Evolutionary conservation across 495 filamentous ascomycete genomes (phyloP), one percentile per base, ranked within the genome.

Genomic region (Pseudotulostoma volvatum): DNA sequence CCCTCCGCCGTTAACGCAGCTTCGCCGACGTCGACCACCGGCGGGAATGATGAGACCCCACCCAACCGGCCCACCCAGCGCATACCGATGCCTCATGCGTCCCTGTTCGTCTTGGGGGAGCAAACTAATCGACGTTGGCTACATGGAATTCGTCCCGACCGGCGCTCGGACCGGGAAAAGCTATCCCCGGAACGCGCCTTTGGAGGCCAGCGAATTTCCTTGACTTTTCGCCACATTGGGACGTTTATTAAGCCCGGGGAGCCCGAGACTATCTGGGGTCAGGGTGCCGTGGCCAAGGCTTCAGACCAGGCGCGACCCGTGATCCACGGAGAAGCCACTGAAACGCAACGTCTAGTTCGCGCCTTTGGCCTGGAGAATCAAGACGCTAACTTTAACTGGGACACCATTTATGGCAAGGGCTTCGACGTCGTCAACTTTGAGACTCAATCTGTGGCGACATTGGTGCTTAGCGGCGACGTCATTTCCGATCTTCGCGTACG

Each of bases 291-390:
- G 0, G 52, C 60, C 8, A 96, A 95, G 57, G 60, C 56, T 0
- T 59, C 63, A 11, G 60, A 61, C 0, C 46, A 58, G 0, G 82
- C 85, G 2, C 55, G 60, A 7, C 47, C 56, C 0, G 77, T 93
- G 3, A 55, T 82, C 31, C 84, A 82, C 42, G 84, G 76, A 0
- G 69, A 82, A 38, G 61, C 67, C 0, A 56, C 61, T 7, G 71
- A 82, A 40, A 76, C 79, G 0, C 73, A 86, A 40, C 57, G 53
- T 20, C 68, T 97, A 55, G 64, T 97, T 31, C 61, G 60, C 25
- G 81, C 81, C 0, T 96, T 97, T 55, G 82, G 85, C 3, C 68
- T 67, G 13, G 90, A 97, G 58, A 97, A 96, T 46, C 77, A 80
- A 33, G 55, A 67, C 14, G 68, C 60, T 0, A 59, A 73, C 8